Percentiles rank a stretch among this genome's conserved stretches.
phyloP scores from a whole-genome alignment of 2,329 filamentous ascomycete genomes.

The Stachybotrys elegans region DNA sequence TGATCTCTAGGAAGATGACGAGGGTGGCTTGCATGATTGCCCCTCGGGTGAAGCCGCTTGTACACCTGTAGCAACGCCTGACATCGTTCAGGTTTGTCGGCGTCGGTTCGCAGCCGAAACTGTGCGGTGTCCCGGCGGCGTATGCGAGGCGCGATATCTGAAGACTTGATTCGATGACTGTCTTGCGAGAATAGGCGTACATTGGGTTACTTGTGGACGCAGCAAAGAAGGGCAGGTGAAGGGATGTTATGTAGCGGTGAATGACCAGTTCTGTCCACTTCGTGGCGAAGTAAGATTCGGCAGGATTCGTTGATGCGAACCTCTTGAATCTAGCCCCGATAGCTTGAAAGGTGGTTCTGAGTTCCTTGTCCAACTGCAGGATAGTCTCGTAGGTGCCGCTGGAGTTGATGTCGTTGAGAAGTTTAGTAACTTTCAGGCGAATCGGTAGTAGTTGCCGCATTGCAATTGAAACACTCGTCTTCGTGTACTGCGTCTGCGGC shows the following conservation, averaged over 20 bases:
- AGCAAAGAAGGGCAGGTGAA: conserved; percentile 50
- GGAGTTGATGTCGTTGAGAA: conserved; percentile 37
- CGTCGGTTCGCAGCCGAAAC: background rate
- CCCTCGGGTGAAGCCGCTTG: conserved; percentile 35
- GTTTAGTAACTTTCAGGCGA: conserved; percentile 35
- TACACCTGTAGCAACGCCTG: conserved; percentile 29
- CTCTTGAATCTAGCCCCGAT: conserved; percentile 28
- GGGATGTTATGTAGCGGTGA: conserved; percentile 47
- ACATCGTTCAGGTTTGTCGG: conserved; percentile 22
- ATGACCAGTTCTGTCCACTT: conserved; percentile 45
- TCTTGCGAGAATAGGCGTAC: conserved; percentile 47
- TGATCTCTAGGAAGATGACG: conserved; percentile 34
- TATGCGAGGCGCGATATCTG: conserved; percentile 38
- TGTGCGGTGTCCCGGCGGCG: no score
- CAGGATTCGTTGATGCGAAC: conserved; percentile 11
- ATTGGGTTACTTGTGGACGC: conserved; percentile 32
- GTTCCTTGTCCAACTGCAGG: conserved; percentile 34
- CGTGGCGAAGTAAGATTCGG: conserved; percentile 32
- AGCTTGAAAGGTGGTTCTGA: conserved; percentile 36
- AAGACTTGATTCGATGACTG: conserved; percentile 40
- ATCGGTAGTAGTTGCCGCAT: conserved; percentile 36
- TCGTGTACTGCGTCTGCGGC: conserved; percentile 30
- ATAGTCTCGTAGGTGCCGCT: conserved; percentile 37
- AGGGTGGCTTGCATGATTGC: conserved; percentile 28
- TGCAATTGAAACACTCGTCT: conserved; percentile 33